A percentile compares a stretch with the other conserved stretches of the same genome.
phyloP scores from a whole-genome alignment of 306 rosid genomes.

The Betula pendula region DNA sequence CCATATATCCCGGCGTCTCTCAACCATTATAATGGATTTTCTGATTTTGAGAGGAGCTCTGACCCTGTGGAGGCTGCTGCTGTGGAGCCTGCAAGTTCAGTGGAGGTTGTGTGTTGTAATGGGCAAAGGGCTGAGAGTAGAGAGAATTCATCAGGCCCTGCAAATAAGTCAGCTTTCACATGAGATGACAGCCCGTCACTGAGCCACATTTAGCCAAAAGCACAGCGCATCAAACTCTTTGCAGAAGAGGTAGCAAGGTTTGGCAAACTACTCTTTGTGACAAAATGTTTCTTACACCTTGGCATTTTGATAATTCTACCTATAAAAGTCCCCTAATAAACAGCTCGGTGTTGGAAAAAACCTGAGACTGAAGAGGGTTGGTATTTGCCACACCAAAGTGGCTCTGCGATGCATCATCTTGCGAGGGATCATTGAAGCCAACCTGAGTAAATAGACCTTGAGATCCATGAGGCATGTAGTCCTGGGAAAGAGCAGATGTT shows the following conservation, averaged over 20 bases:
- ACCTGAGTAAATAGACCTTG: conserved; percentile 95
- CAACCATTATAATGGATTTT: conserved; percentile 90
- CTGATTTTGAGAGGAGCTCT: conserved; percentile 90
- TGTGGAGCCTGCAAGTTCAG: conserved; percentile 79
- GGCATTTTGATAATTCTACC: not conserved
- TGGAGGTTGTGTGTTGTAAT: conserved; percentile 92
- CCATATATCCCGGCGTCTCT: conserved; percentile 43
- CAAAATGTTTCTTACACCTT: conserved; percentile 3
- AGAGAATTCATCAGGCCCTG: conserved; percentile 89
- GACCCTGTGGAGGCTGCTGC: conserved; percentile 77
- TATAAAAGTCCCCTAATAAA: not conserved
- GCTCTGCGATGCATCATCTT: conserved; percentile 83
- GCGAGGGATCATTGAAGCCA: conserved; percentile 86
- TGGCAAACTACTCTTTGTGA: not conserved
- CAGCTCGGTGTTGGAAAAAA: conserved; percentile 32
- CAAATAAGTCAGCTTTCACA: conserved; percentile 10
- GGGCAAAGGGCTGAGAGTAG: conserved; percentile 95
- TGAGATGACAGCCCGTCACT: not conserved
- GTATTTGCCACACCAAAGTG: conserved; percentile 77
- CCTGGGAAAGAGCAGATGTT: conserved; percentile 47
- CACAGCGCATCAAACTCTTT: not conserved
- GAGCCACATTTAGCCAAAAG: conserved; percentile 1
- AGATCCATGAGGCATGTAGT: conserved; percentile 90
- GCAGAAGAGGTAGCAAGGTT: not conserved
- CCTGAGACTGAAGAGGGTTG: conserved; percentile 96